These are phyloP conservation scores for Smallanthus sonchifolius DNA, from an alignment of 129 eudicot genomes.

Conservation along the genomic window DNA sequence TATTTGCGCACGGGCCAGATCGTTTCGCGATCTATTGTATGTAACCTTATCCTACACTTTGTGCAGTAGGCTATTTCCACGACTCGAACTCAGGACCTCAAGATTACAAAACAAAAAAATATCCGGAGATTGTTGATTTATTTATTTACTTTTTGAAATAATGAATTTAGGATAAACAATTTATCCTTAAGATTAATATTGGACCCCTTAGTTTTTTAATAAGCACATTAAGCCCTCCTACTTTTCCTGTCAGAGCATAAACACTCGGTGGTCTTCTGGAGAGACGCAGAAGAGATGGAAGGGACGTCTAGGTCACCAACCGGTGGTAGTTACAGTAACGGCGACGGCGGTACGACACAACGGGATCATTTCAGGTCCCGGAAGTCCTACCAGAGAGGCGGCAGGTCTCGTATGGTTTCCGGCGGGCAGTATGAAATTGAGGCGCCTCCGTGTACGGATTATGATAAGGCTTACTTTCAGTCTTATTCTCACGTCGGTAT, in stretches of 20 bases:
- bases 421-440: slow-evolving; percentile 20
- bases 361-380: slow-evolving; percentile 30
- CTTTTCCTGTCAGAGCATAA: slow-evolving; percentile 16
- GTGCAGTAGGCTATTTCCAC: too few relatives aligned
- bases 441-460: slow-evolving; percentile 75
- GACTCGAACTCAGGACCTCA: too few relatives aligned
- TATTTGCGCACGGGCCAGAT: too few relatives aligned
- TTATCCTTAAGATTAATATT: too few relatives aligned
- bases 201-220: not conserved
- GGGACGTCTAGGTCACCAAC: slow-evolving; percentile 39
- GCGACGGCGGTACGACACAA: slow-evolving; percentile 34
- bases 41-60: too few relatives aligned
- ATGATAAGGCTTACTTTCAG: slow-evolving; percentile 81
- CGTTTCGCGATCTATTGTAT: too few relatives aligned
- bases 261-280: not conserved
- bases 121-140: too few relatives aligned
- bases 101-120: too few relatives aligned
- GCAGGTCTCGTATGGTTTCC: slow-evolving; percentile 59
- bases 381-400: slow-evolving; percentile 40
- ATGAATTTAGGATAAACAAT: too few relatives aligned
- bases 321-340: slow-evolving; percentile 39
- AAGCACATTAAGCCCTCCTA: slow-evolving; percentile 1
- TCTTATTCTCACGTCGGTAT: slow-evolving; percentile 93
- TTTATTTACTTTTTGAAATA: too few relatives aligned
- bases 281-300: slow-evolving; percentile 22